Percentiles rank a stretch among this genome's conserved stretches.
Conservation (phyloP, 495 filamentous ascomycete species). For the Ramalina intermedia region DNA sequence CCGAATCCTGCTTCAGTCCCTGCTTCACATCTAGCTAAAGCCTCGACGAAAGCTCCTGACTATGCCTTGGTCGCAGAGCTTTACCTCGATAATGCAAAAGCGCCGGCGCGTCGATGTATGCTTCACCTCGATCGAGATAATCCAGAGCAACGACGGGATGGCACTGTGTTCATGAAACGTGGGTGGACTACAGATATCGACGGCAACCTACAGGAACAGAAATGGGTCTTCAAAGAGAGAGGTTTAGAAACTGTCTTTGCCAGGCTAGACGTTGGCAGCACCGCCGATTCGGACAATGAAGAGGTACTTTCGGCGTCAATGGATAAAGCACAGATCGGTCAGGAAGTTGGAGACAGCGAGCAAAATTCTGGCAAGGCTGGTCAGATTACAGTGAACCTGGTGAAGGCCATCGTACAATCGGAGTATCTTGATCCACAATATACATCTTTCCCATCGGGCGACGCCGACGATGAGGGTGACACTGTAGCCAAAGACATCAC, state of each 20-base stretch:
- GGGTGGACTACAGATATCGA: conserved; percentile 11
- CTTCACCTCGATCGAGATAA: conserved; percentile 15
- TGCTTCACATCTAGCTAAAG: no score
- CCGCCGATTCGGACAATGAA: not conserved
- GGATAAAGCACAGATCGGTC: no score
- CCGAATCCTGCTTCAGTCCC: no score
- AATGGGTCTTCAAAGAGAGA: conserved; percentile 19
- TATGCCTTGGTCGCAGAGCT: conserved; percentile 17
- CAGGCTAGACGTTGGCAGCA: not conserved
- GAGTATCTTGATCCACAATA: not conserved
- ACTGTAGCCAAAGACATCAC: conserved; percentile 8
- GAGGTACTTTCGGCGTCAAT: not conserved
- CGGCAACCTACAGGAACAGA: conserved; percentile 11
- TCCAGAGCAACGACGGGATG: conserved; percentile 6
- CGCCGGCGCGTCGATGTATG: conserved; percentile 13
- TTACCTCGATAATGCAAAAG: conserved; percentile 16
- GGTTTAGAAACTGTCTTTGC: conserved; percentile 18
- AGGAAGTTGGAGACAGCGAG: no score
- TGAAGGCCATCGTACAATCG: conserved; percentile 12
- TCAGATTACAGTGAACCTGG: conserved; percentile 18
- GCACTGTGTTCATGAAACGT: conserved; percentile 7
- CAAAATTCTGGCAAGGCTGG: conserved; percentile 5
- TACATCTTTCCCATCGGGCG: conserved; percentile 2
- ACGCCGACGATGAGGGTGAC: conserved; percentile 11
- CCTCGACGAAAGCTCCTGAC: conserved; percentile 1